phyloP scores from a whole-genome alignment of 805 yeast genomes.

The Saturnispora hagleri region DNA sequence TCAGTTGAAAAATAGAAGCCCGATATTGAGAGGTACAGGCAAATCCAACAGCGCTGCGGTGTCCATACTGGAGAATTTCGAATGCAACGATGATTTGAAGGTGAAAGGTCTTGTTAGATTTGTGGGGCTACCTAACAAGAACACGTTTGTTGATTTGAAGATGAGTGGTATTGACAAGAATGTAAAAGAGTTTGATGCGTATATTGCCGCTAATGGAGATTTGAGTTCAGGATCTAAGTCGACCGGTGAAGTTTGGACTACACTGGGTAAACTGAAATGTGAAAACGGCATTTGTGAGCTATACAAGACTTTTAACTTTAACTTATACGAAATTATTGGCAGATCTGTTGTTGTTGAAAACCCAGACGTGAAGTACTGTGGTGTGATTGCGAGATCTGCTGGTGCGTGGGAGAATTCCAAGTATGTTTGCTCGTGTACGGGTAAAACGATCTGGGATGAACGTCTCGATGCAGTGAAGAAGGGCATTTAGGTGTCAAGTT shows the following conservation, averaged over 20 bases:
- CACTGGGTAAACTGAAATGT: conserved; percentile 33
- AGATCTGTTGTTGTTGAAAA: conserved; percentile 47
- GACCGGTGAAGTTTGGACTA: conserved; percentile 45
- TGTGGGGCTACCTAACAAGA: conserved; percentile 49
- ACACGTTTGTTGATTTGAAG: conserved; percentile 65
- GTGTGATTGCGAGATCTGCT: conserved; percentile 92
- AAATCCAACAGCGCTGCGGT: conserved; percentile 84
- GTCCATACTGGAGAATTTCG: conserved; percentile 70
- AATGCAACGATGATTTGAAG: conserved; percentile 35
- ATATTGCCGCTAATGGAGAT: conserved; percentile 64
- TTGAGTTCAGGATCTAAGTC: conserved; percentile 62
- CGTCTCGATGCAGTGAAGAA: conserved; percentile 60
- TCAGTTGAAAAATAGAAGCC: conserved; percentile 73
- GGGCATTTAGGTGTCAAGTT: conserved; percentile 34
- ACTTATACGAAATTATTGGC: conserved; percentile 59
- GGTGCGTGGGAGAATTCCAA: conserved; percentile 96
- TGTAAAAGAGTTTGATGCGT: conserved; percentile 58
- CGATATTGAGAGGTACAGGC: conserved; percentile 89
- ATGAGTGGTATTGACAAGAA: conserved; percentile 61
- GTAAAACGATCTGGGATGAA: conserved; percentile 95
- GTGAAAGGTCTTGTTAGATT: conserved; percentile 85
- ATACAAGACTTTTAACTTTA: conserved; percentile 37
- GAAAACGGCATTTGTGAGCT: conserved; percentile 34
- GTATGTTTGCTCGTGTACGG: conserved; percentile 88
- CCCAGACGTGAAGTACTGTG: conserved; percentile 37